phyloP scores from a whole-genome alignment of 768 basidiomycete species.

The Suillus lakei region DNA sequence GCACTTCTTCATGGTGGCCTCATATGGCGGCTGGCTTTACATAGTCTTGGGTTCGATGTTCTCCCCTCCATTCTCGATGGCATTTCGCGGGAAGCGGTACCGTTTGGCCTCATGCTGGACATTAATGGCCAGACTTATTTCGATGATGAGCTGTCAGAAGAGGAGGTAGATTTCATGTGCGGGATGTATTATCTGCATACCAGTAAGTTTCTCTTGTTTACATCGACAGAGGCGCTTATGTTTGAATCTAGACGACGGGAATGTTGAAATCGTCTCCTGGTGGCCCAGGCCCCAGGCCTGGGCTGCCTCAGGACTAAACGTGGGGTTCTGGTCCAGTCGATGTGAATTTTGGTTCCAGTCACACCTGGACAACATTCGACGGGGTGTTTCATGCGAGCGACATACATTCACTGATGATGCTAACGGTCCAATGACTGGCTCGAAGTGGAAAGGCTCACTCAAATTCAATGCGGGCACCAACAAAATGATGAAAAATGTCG shows the following conservation, averaged over 20 bases:
- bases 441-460: not conserved
- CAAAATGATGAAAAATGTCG: not conserved
- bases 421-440: not conserved
- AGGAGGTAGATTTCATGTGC: not conserved
- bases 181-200: not conserved
- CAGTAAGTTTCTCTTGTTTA: not conserved
- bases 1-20: slow-evolving; percentile 7
- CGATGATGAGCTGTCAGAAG: not conserved
- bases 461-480: not conserved
- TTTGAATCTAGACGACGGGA: not conserved
- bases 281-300: not conserved
- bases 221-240: not conserved
- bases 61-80: not conserved
- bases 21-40: slow-evolving; percentile 4
- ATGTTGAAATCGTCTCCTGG: not conserved
- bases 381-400: not conserved
- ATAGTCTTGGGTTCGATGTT: not conserved
- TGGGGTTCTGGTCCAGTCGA: slow-evolving; percentile 1
- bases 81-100: not conserved
- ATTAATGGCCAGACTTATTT: not conserved
- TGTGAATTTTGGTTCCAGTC: not conserved
- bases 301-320: not conserved
- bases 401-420: not conserved
- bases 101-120: not conserved
- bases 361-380: not conserved